Conservation (phyloP, 148 eudicot species). For the Spergularia bocconei region DNA sequence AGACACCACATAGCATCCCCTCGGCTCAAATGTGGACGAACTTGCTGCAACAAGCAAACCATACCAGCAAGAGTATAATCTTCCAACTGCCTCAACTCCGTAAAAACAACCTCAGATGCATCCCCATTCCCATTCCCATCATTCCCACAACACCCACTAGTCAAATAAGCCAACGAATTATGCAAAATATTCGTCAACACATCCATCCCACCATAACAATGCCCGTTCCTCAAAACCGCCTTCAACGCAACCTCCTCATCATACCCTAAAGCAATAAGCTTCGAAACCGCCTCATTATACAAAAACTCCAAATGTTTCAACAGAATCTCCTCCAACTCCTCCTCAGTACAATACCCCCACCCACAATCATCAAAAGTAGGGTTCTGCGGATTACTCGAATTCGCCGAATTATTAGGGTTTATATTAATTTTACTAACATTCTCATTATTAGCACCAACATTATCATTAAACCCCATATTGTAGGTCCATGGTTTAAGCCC, state of each 20-base stretch:
- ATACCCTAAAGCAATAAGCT: constrained; percentile 72
- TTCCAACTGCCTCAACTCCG: constrained; percentile 83
- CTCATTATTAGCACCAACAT: no score
- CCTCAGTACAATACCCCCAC: constrained; percentile 96
- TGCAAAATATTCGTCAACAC: constrained; percentile 80
- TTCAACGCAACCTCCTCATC: constrained; percentile 76
- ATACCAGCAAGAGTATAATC: constrained; percentile 84
- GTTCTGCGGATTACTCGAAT: constrained; percentile 22
- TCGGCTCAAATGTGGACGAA: constrained; percentile 75
- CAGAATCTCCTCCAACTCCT: constrained; percentile 79
- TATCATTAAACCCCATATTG: constrained; percentile 42
- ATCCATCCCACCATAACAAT: constrained; percentile 95
- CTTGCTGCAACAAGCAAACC: constrained; percentile 87
- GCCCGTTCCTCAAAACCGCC: constrained; percentile 73
- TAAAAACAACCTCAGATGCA: constrained; percentile 55
- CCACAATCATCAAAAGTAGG: constrained; percentile 69
- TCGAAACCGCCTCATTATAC: constrained; percentile 73
- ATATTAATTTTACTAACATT: not conserved
- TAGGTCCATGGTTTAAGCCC: constrained; percentile 47
- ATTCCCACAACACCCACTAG: constrained; percentile 43
- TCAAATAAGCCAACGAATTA: constrained; percentile 71
- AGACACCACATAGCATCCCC: constrained; percentile 99
- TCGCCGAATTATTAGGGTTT: constrained; percentile 31
- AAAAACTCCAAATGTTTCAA: constrained; percentile 73
- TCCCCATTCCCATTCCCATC: constrained; percentile 34